These are phyloP conservation scores for Pilobolus umbonatus DNA, from an alignment of 192 early-diverging fungal genomes.

Conservation along the genomic window DNA sequence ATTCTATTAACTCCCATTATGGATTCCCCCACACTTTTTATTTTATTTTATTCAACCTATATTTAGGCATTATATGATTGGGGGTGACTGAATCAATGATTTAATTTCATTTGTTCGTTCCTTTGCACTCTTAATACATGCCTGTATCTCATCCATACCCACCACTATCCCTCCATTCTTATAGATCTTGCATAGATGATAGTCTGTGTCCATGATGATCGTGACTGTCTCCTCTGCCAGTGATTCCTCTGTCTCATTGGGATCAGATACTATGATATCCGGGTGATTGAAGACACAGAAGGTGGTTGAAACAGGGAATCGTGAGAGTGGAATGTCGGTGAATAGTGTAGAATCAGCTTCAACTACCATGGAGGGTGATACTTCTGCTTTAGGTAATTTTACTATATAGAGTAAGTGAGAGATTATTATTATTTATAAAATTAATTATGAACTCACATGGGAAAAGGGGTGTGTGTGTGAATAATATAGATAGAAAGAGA, in stretches of 20 bases:
- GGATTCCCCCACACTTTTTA: not conserved
- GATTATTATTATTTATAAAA: no score
- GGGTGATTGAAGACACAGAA: constrained; percentile 63
- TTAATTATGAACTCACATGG: no score
- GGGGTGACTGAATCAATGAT: constrained; percentile 7
- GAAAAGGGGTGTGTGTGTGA: no score
- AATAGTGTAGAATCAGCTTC: constrained; percentile 47
- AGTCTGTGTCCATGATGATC: constrained; percentile 52
- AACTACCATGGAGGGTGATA: constrained; percentile 61
- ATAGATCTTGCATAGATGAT: constrained; percentile 43
- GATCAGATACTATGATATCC: constrained; percentile 55
- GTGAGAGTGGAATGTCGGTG: constrained; percentile 41
- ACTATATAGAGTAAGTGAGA: no score
- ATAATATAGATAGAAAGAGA: constrained; percentile 2
- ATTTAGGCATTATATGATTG: constrained; percentile 6
- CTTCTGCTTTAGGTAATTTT: constrained; percentile 64
- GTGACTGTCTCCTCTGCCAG: constrained; percentile 50
- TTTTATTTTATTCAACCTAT: not conserved
- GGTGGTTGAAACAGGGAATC: constrained; percentile 51
- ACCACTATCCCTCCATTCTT: constrained; percentile 53
- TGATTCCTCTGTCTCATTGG: constrained; percentile 64
- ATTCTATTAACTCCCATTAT: no score
- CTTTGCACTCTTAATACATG: constrained; percentile 41
- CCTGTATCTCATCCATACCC: constrained; percentile 36
- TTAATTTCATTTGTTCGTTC: constrained; percentile 39